phyloP scores from a whole-genome alignment of 169 alveolate species.

The Plasmodium knowlesi region DNA sequence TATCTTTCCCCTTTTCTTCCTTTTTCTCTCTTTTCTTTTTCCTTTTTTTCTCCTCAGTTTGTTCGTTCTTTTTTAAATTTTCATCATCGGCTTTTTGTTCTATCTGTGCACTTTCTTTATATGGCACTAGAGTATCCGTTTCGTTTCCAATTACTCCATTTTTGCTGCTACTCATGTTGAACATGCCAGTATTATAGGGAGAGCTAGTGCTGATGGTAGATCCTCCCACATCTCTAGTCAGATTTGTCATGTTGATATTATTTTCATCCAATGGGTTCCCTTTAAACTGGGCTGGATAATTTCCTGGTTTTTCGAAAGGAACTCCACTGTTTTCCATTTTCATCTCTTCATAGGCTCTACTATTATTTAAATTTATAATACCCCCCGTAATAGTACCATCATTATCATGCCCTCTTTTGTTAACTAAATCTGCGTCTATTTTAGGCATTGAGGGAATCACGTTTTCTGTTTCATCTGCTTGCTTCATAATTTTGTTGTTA shows the following conservation, averaged over 20 bases:
- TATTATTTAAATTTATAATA: conserved; percentile 5
- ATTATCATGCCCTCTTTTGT: conserved; percentile 17
- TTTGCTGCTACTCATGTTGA: background rate
- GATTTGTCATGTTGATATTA: background rate
- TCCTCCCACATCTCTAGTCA: background rate
- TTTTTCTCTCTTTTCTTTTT: conserved; percentile 48
- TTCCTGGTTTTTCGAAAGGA: conserved; percentile 20
- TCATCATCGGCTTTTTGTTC: conserved; percentile 7
- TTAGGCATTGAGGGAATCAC: background rate
- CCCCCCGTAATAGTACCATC: background rate
- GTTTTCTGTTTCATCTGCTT: conserved; percentile 15
- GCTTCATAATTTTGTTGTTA: background rate
- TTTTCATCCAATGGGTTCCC: background rate
- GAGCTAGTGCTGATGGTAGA: background rate
- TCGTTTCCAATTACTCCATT: background rate
- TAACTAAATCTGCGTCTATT: conserved; percentile 5
- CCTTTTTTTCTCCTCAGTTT: conserved; percentile 44
- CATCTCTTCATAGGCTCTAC: conserved; percentile 12
- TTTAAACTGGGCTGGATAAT: conserved; percentile 8
- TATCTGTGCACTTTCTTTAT: background rate
- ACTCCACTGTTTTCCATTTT: conserved; percentile 8
- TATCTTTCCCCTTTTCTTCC: background rate
- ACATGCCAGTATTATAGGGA: background rate
- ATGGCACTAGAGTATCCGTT: background rate
- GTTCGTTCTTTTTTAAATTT: conserved; percentile 8